Conservation (phyloP, 441 rosid species). For the Geranium incanum region DNA sequence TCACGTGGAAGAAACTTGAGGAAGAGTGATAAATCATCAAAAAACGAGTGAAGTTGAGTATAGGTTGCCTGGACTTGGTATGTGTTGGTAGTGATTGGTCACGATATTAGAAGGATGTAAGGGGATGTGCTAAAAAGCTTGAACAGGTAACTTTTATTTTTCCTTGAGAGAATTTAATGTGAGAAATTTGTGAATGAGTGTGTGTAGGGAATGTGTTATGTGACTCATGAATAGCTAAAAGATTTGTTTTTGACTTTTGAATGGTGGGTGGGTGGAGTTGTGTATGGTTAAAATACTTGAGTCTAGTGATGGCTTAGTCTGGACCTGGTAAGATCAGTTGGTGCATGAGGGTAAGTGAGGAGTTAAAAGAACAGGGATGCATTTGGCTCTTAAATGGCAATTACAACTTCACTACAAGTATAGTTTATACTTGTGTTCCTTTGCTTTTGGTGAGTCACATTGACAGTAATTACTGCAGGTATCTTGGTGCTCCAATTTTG, state of each 20-base stretch:
- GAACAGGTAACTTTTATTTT: not conserved
- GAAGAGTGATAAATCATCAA: not conserved
- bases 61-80: not conserved
- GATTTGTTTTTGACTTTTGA: not conserved
- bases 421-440: not conserved
- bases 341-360: not conserved
- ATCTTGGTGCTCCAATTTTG: not conserved
- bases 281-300: not conserved
- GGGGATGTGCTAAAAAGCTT: not conserved
- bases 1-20: not conserved
- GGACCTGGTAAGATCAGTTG: not conserved
- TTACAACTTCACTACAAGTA: not conserved
- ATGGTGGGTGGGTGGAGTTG: not conserved
- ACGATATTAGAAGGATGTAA: not conserved
- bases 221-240: not conserved
- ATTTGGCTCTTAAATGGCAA: not conserved
- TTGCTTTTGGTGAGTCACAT: constrained; percentile 1
- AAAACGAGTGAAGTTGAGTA: not conserved
- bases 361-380: not conserved
- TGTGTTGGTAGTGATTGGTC: not conserved
- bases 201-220: not conserved
- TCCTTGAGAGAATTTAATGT: not conserved
- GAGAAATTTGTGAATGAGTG: not conserved
- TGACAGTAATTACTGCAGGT: not conserved
- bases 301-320: not conserved